Base-by-base conservation (phyloP, 2,329 filamentous ascomycete species). In the Alternaria sp. region DNA sequence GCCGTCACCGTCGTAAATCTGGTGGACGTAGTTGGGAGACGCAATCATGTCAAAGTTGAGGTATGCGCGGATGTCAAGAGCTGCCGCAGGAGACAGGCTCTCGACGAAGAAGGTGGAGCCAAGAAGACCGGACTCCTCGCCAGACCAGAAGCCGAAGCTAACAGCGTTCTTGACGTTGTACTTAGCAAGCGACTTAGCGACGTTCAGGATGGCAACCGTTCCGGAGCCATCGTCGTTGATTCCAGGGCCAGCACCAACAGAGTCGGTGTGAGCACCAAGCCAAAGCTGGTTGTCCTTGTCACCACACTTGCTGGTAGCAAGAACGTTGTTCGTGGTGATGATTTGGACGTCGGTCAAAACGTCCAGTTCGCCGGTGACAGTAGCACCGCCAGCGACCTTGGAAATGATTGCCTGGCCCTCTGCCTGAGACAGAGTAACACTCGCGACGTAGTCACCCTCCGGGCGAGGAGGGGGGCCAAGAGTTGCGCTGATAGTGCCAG, bases 391-490 rank as follows among this genome's bases (percentile, higher is more conserved):
- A 61, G 84, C 79, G 47, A 93, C 81, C 30, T 53, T 14, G 58
- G 85, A 82, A 55, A 84, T 78, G 8, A 89, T 74, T 33, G 81
- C 1, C 86, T 84, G 61, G 82, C 77, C 6, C 89, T 92, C 28
- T 89, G 87, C 12, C 83, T 43, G n/a, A 33, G n/a, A 25, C 81
- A 95, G 81, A 2, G 90, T 90, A 62, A 93, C 89, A 1, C 89
- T 92, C 1, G 92, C 88, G 6, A 92, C 83, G 70, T 93, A 88
- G 5, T 81, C 73, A 3, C 82, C 82, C 26, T 82, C 76, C 1
- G 81, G 87, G 55, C 88, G 72, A 11, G 84, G 82, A 0, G 89
- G 88, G 0, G 82, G 83, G 11, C 90, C 91, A 4, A 96, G 83
- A 1, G 92, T 94, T 44, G 92, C 92, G 55, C 86, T 61, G 21